phyloP scores from a whole-genome alignment of 1,284 basidiomycete species.

The Neotropicomus parvogracilis region DNA sequence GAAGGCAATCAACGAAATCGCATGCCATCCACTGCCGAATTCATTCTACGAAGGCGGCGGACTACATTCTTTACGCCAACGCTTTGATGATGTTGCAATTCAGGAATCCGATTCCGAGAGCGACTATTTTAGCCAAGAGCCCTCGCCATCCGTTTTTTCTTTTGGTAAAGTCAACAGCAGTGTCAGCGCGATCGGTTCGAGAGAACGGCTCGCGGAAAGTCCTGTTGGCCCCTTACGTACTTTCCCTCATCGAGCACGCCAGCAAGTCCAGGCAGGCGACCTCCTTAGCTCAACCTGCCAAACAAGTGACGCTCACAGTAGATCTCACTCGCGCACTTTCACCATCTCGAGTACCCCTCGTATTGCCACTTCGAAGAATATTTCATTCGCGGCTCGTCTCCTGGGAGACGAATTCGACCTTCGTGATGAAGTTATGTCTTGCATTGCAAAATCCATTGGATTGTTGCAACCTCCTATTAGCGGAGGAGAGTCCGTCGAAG shows the following conservation, averaged over 20 bases:
- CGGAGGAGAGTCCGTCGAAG: conserved; percentile 58
- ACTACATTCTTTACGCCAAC: conserved; percentile 82
- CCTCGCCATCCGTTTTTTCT: conserved; percentile 20
- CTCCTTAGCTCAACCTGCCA: conserved; percentile 52
- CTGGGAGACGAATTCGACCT: conserved; percentile 75
- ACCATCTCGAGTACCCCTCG: conserved; percentile 53
- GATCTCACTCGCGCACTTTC: conserved; percentile 46
- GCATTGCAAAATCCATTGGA: conserved; percentile 96
- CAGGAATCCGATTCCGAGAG: conserved; percentile 46
- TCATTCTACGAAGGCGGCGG: conserved; percentile 95
- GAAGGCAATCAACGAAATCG: conserved; percentile 94
- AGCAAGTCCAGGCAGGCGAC: conserved; percentile 67
- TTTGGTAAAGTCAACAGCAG: conserved; percentile 15
- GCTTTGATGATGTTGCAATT: conserved; percentile 62
- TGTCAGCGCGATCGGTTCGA: conserved; percentile 17
- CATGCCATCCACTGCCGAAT: conserved; percentile 88
- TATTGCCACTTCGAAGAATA: conserved; percentile 30
- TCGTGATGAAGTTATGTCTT: conserved; percentile 92
- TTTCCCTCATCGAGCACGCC: conserved; percentile 36
- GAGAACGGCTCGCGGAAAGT: conserved; percentile 25
- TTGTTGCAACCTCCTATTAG: conserved; percentile 82
- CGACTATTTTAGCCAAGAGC: conserved; percentile 51
- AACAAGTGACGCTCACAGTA: conserved; percentile 44
- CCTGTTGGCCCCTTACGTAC: conserved; percentile 24
- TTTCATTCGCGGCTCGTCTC: conserved; percentile 31